Evolutionary conservation across 805 yeast species (phyloP), one percentile per base, ranked within the genome.

Genomic region (Yamadazyma paraphyllophila): DNA sequence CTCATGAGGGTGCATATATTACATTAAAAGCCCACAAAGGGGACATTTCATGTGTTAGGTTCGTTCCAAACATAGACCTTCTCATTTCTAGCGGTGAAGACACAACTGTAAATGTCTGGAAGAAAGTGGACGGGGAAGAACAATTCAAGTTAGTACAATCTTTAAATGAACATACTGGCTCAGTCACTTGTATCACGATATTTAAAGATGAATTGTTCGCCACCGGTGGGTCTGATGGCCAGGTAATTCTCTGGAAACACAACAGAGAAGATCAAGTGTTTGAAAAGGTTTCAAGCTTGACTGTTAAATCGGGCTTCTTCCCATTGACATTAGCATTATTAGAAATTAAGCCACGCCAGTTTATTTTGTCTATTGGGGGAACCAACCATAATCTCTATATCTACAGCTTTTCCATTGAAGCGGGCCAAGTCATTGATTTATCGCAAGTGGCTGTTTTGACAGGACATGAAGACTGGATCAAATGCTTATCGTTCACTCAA

Each of bases 391-490:
- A 61, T 27, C 57, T 91, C 4, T 80, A 73, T 47, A 71, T 88
- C 4, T 81, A 79, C 54, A 62, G 83, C 0, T 76, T 82, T 49
- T 56, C 52, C 9, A 40, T 3, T 5, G 8, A 13, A 4, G 16
- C 29, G 4, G 11, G n/a, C 5, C 27, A 7, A 12, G 5, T 32
- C 2, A 26, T 3, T 4, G 34, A 42, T 7, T 12, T 30, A 8
- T 7, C 14, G 5, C 69, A 67, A 43, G 69, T 73, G 26, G 85
- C 90, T 1, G 67, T 67, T 7, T 65, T 94, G 29, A 76, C 82
- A 24, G 99, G 99, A 4, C 99, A 94, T 62, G 99, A 94, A 65
- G 97, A 91, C 64, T 94, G 99, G 99, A 79, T 94, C 41, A 85
- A 86, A 59, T 75, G 88, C 11, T 65, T 94, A 26, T 75, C 82